Percentiles rank a stretch among this genome's conserved stretches.
These are phyloP conservation scores for Shiraia sp. DNA, from an alignment of 2,329 filamentous ascomycete genomes.

Conservation along the genomic window DNA sequence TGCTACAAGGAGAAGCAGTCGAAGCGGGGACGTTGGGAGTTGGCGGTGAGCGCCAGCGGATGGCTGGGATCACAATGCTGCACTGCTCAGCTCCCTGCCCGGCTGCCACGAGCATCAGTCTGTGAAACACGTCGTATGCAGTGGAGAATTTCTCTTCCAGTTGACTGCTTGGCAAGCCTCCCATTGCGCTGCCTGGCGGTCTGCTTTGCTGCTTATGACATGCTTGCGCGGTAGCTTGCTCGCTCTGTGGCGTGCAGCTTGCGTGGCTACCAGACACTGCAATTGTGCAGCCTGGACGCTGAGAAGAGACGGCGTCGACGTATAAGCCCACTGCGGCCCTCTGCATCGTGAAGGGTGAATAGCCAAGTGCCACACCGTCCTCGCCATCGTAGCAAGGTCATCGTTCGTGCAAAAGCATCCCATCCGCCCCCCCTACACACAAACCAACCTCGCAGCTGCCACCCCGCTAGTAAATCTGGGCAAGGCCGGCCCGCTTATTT, in stretches of 20 bases:
- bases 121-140: slow-evolving; percentile 26
- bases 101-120: slow-evolving; percentile 5
- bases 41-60: slow-evolving; percentile 41
- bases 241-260: slow-evolving; percentile 41
- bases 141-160: slow-evolving; percentile 11
- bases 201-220: slow-evolving; percentile 22
- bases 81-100: slow-evolving; percentile 14
- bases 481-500: slow-evolving; percentile 49
- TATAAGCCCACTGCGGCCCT: no score
- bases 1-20: slow-evolving; percentile 3
- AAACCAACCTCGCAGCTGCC: slow-evolving; percentile 40
- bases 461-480: slow-evolving; percentile 43
- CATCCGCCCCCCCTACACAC: no score
- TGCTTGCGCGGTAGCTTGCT: slow-evolving; percentile 24
- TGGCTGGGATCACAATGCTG: slow-evolving; percentile 34
- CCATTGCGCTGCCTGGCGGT: slow-evolving; percentile 37
- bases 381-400: slow-evolving; percentile 13
- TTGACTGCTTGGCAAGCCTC: slow-evolving; percentile 24
- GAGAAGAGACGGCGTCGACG: no score
- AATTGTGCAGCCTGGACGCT: slow-evolving; percentile 34
- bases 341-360: slow-evolving; percentile 3
- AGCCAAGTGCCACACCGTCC: slow-evolving; percentile 8
- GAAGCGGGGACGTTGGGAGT: slow-evolving; percentile 26
- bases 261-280: slow-evolving; percentile 30
- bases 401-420: slow-evolving; percentile 29